Conservation (phyloP, 2,329 filamentous ascomycete genomes). For the Fusarium newnesense region DNA sequence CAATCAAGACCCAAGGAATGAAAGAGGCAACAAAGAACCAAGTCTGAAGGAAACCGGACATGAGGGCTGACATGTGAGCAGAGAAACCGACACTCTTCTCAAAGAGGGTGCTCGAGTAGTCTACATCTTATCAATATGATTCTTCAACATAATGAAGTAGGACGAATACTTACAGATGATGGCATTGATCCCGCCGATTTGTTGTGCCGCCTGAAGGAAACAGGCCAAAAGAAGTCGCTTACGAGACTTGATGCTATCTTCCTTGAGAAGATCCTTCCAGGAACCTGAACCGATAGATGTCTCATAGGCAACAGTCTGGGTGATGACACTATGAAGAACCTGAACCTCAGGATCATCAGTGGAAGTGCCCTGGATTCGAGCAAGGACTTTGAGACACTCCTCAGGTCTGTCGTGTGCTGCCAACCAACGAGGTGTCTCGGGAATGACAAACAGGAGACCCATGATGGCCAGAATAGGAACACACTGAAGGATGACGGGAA, state of each 20-base stretch:
- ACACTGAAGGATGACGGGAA: slow-evolving; percentile 55
- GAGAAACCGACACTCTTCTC: slow-evolving; percentile 55
- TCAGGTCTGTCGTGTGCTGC: slow-evolving; percentile 51
- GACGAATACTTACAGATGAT: slow-evolving; percentile 51
- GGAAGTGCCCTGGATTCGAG: slow-evolving; percentile 48
- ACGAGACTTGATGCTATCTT: slow-evolving; percentile 48
- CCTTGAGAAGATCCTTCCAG: slow-evolving; percentile 46
- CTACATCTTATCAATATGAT: not conserved
- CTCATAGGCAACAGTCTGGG: slow-evolving; percentile 48
- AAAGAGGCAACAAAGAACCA: slow-evolving; percentile 54
- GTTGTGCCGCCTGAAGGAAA: slow-evolving; percentile 51
- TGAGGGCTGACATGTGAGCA: slow-evolving; percentile 57
- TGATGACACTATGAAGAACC: slow-evolving; percentile 46
- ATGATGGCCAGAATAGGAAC: slow-evolving; percentile 54
- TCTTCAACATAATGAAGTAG: accelerated
- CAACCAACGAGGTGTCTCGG: slow-evolving; percentile 57
- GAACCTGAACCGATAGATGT: slow-evolving; percentile 44
- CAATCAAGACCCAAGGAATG: slow-evolving; percentile 48
- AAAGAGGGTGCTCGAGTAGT: slow-evolving; percentile 60
- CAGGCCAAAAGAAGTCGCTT: slow-evolving; percentile 48
- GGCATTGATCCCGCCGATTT: slow-evolving; percentile 61
- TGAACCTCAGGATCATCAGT: slow-evolving; percentile 37
- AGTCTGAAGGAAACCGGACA: slow-evolving; percentile 64
- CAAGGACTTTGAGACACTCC: slow-evolving; percentile 51
- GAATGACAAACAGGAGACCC: slow-evolving; percentile 51